Evolutionary conservation across 208 protist species (phyloP), one percentile per base, ranked within the genome.

Genomic region (Herpetomonas samuelpessoai): DNA sequence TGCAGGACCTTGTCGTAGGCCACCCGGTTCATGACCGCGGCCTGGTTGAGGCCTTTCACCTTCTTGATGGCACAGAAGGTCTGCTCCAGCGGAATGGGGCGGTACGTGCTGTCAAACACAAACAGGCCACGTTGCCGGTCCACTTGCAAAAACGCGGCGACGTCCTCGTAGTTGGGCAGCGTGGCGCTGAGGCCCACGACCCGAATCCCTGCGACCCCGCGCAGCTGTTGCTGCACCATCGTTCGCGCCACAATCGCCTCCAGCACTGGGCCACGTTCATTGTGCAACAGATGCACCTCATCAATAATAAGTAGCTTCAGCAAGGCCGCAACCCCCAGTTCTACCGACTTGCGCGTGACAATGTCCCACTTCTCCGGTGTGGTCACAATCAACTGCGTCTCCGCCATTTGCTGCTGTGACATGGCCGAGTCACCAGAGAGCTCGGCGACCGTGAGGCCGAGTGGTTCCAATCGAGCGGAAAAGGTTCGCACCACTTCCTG

Each of bases 291-390:
- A 78, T 99, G 99, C 59, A 99, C 96, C 79, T 99, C 97, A 71
- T 99, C 98, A 57, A 99, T 93, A 63, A 99, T 98, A 19, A 99
- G 62, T 28, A 99, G 72, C 55, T 83, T 79, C 28, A 97, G 75
- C 66, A 86, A 64, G 4, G 83, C 74, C 1, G 86, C 86, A 16
- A 97, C 82, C 18, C 86, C 86, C 16, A 98, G 96, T 41, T 98
- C 78, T 18, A 99, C 81, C 18, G 88, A 86, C 69, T 99, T 99
- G 60, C 99, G 88, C 12, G 98, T 99, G 35, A 99, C 97, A 47
- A 99, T 96, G 71, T 99, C 99, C 98, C 98, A 99, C 87, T 99
- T 99, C 81, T 99, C 99, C 9, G 99, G 99, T 14, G 99, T 99
- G 12, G 98, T 98, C 2, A 99, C 94, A 49, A 99, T 99, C 18